Evolutionary conservation across 2,329 filamentous ascomycete species (phyloP).

Genomic region (Pezicula carpinea): DNA sequence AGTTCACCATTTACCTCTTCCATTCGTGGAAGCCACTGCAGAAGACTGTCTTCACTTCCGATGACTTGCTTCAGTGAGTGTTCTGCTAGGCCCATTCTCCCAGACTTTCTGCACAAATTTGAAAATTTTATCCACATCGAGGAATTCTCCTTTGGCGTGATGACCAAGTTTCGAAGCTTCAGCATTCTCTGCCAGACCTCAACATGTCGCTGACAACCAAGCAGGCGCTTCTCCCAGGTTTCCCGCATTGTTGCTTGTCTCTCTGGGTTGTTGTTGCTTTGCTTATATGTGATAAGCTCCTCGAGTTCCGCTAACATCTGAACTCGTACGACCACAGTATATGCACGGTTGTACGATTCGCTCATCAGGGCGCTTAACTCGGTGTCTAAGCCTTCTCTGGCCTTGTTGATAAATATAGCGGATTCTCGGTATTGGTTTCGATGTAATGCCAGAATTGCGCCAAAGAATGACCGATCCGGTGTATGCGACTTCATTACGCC

Average conservation of each 20-base stretch:
- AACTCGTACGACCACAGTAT: conserved; percentile 94
- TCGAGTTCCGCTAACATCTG: conserved; percentile 99
- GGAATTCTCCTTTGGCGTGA: conserved; percentile 87
- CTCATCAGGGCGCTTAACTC: conserved; percentile 95
- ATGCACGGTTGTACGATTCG: conserved; percentile 96
- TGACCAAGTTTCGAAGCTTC: conserved; percentile 86
- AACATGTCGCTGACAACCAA: conserved; percentile 93
- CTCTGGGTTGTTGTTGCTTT: conserved; percentile 70
- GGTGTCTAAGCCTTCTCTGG: conserved; percentile 88
- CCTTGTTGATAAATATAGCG: conserved; percentile 81
- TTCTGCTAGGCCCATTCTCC: conserved; percentile 89
- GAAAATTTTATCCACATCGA: conserved; percentile 99
- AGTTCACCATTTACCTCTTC: conserved; percentile 12
- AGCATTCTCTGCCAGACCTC: conserved; percentile 99
- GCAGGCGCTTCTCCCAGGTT: conserved; percentile 93
- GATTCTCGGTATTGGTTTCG: conserved; percentile 94
- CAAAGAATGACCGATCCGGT: conserved; percentile 95
- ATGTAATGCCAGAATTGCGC: conserved; percentile 90
- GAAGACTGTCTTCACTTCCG: conserved; percentile 60
- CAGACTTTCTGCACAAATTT: conserved; percentile 95
- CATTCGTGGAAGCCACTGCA: conserved; percentile 48
- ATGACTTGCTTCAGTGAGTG: conserved; percentile 92
- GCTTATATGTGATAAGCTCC: conserved; percentile 97
- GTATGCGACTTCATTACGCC: conserved; percentile 91
- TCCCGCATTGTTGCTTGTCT: conserved; percentile 87